Evolutionary conservation across 257 asterid species (phyloP), one percentile per base, ranked within the genome.

Genomic region (Nicotiana sylvestris): DNA sequence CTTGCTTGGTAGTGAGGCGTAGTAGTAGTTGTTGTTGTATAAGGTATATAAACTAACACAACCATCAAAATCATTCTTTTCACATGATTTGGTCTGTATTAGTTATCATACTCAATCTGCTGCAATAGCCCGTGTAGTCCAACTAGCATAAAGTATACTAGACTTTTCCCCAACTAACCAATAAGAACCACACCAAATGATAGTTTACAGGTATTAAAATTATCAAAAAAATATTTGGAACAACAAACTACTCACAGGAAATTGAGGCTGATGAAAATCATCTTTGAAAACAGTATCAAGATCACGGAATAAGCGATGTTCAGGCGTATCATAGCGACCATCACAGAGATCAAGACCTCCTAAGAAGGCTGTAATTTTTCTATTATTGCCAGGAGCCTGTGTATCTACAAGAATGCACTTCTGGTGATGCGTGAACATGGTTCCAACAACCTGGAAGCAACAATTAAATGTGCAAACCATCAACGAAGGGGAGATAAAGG

Each of bases 271-370:
- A 89, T 92, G 99, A 87, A 88, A 33, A 85, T 95, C 99, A 74
- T 91, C 97, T 86, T 88, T 80, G 76, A 90, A 94, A 51, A 87
- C 88, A 82, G 93, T 90, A 46, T 93, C 97, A 77, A 90, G 94
- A 82, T 86, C 98, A 80, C 77, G 85, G 84, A 90, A 94, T 58
- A 95, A 82, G 57, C 97, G 94, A 85, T 95, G 99, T 66, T 92
- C 89, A 30, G 99, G 98, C 21, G 97, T 94, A 85, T 95, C 99
- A 83, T 95, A 95, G 64, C 99, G 98, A 81, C 99, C 99, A 85
- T 95, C 99, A 84, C 99, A 95, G 74, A 95, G 91, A 90, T 95
- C 99, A 68, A 95, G 82, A 80, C 99, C 99, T 21, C 99, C 99
- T 56, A 94, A 37, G 80, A 95, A 94, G 51, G 99, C 97, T 76